A percentile compares a stretch with the other conserved stretches of the same genome.
Evolutionary conservation across 106 monocot species (phyloP).

Genomic region (Agapanthus africanus): DNA sequence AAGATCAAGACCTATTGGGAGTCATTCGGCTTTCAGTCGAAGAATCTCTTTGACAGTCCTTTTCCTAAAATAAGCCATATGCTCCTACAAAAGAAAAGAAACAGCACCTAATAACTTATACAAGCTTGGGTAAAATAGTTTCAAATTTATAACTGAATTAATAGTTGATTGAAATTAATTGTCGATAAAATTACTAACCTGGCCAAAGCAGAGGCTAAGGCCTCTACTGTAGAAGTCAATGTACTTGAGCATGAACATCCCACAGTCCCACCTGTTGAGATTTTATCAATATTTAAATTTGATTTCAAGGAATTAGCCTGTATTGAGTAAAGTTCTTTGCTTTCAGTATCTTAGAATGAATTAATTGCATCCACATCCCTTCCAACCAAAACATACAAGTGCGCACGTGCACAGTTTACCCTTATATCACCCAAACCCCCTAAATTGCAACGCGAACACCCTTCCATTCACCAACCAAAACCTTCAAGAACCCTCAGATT

Average conservation of each 20-base stretch:
- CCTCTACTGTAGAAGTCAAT: constrained; percentile 85
- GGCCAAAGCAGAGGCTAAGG: constrained; percentile 42
- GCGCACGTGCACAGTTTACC: background rate
- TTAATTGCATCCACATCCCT: background rate
- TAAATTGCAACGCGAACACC: background rate
- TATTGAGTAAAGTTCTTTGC: background rate
- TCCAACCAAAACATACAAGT: background rate
- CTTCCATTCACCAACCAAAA: background rate
- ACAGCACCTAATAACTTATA: background rate
- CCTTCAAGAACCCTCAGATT: no score
- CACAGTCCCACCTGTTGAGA: constrained; percentile 72
- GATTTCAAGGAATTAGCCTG: background rate
- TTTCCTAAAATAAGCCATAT: constrained; percentile 77
- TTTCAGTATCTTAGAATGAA: background rate
- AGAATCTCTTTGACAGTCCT: constrained; percentile 75
- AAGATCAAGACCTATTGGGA: no score
- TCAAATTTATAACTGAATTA: background rate
- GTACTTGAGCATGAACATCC: constrained; percentile 99
- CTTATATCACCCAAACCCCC: background rate
- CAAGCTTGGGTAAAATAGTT: background rate
- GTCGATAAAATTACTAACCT: constrained; percentile 27
- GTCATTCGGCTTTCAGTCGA: constrained; percentile 57
- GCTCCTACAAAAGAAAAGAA: constrained; percentile 24
- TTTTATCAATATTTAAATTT: background rate
- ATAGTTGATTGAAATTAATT: background rate